Percentiles rank a stretch among this genome's conserved stretches.
phyloP scores from a whole-genome alignment of 148 eudicot genomes.

The Polygonum maritimum region DNA sequence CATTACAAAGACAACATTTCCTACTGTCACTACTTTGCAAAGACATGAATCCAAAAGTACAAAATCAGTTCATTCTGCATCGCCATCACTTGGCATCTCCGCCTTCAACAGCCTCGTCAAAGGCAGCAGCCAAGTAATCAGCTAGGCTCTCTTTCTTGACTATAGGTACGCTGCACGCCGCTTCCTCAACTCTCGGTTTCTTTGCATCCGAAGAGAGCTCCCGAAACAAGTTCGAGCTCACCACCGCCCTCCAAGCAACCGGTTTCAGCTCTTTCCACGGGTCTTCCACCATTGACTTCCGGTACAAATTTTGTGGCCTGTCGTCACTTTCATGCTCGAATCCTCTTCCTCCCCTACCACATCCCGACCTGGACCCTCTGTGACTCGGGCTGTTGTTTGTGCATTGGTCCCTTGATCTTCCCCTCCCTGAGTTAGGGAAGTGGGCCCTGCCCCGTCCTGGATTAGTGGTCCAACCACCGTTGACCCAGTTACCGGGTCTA shows the following conservation, averaged over 20 bases:
- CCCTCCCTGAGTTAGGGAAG: conserved; percentile 26
- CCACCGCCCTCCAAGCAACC: conserved; percentile 32
- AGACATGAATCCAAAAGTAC: not conserved
- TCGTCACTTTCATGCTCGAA: conserved; percentile 19
- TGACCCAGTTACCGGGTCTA: conserved; percentile 20
- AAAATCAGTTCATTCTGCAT: not conserved
- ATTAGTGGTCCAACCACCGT: conserved; percentile 16
- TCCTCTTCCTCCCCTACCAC: conserved; percentile 33
- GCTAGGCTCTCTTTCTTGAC: conserved; percentile 53
- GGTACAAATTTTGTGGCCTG: conserved; percentile 13
- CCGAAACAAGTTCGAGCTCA: conserved; percentile 15
- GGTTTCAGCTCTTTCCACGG: conserved; percentile 55
- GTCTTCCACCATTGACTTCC: conserved; percentile 62
- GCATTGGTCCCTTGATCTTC: conserved; percentile 28
- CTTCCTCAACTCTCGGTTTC: conserved; percentile 28
- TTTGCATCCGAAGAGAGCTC: conserved; percentile 20
- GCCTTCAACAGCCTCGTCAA: conserved; percentile 32
- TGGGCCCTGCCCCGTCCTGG: conserved; percentile 30
- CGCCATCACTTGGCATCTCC: conserved; percentile 13
- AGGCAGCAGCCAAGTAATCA: conserved; percentile 47
- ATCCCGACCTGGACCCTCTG: conserved; percentile 21
- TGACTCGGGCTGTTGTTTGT: conserved; percentile 17
- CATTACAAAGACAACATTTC: not conserved
- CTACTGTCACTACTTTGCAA: not conserved
- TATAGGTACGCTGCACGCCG: conserved; percentile 11